Base-by-base conservation (phyloP, 2,329 filamentous ascomycete species). In the Ceratocystis cubensis region DNA sequence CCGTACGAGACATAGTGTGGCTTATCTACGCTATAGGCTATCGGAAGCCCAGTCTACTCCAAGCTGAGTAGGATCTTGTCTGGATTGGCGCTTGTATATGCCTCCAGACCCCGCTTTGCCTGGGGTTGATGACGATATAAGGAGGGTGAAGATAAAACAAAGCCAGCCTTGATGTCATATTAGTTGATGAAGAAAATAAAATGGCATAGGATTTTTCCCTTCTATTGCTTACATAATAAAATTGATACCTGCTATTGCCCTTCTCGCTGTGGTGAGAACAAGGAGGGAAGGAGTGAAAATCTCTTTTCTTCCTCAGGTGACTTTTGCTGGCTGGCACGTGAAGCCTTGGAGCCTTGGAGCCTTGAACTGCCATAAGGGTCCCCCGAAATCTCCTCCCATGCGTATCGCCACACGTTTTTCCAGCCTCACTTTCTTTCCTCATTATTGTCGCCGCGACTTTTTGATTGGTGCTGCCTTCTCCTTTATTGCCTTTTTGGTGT, bases 251-350 rank as follows among this genome's bases (percentile, higher is more conserved):
- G 46, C 48, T 15, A 13, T 22, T 22, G 17, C 20, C 10, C 46
- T 50, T 50, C 8, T 50, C 37, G 10, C 33, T 37, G 37, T 13
- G 30, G 30, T 41, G 37, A 41, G 37, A 15, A 15, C 37, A 41
- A 41, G 37, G 37, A 33, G 53, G 53, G 30, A 57, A 28, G 53
- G 28, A 57, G 61, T 30, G 61, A 63, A 30, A 62, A 33, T 44
- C 37, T 17, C 2, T 45, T 28, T 30, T n/a, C 53, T 20, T 57
- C 53, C 53, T 57, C 53, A 57, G 53, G 20, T 53, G 41, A 46
- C 28, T 41, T 41, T 41, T 41, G 37, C 37, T 41, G 2, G 22
- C 53, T 57, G 53, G 53, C 53, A 57, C 53, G 28, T 57, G 53
- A 57, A 57, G 37, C 37, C 37, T 41, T 41, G 13, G 10, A 3